Percentiles rank a stretch among this genome's conserved stretches.
Evolutionary conservation across 208 protist genomes (phyloP).

Genomic region (Leishmania gerbilli): DNA sequence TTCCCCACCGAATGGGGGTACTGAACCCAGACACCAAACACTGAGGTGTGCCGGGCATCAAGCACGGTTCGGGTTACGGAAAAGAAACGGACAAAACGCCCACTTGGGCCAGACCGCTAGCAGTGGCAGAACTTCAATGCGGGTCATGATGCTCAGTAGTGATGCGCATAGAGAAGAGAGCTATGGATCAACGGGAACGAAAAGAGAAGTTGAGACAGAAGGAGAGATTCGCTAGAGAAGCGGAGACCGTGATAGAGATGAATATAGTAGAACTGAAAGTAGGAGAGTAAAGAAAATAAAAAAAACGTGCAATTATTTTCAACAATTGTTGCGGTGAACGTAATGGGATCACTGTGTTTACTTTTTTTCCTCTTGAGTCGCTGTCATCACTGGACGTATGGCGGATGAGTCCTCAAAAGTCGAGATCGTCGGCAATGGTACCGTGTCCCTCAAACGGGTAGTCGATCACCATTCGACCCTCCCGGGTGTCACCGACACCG

Average conservation of each 20-base stretch:
- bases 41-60: not conserved
- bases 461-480: conserved; percentile 70
- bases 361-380: not conserved
- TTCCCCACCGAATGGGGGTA: not conserved
- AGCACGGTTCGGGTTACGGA: not conserved
- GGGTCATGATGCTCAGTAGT: not conserved
- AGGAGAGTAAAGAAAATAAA: not conserved
- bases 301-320: not conserved
- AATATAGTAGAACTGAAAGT: not conserved
- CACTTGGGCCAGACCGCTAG: not conserved
- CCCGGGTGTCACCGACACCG: conserved; percentile 59
- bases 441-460: conserved; percentile 74
- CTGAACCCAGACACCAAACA: not conserved
- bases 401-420: conserved; percentile 27
- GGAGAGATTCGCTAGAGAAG: not conserved
- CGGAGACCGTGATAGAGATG: not conserved
- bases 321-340: not conserved
- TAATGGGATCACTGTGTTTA: not conserved
- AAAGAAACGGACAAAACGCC: conserved; percentile 6
- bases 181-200: not conserved
- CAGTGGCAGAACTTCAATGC: not conserved
- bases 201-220: not conserved
- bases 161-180: not conserved
- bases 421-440: conserved; percentile 43
- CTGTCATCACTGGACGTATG: not conserved